Evolutionary conservation across 2,329 filamentous ascomycete genomes (phyloP), one percentile per base, ranked within the genome.

Genomic region (Samsoniella hepiali): DNA sequence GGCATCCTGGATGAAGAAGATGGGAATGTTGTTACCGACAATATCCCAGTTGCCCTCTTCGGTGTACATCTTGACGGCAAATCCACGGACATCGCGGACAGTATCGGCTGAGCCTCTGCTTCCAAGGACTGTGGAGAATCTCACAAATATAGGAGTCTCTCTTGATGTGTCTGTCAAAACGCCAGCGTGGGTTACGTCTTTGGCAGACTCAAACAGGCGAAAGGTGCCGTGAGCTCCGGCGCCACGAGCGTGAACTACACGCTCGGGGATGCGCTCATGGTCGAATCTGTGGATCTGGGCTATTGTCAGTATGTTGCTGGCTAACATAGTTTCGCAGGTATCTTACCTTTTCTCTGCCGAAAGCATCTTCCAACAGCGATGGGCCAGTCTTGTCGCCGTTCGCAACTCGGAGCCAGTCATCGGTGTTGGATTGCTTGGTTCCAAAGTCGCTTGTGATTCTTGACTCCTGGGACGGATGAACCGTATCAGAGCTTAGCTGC

Each of bases 81-180:
- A 95, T 1, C 91, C 91, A 44, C 90, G 85, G 2, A 93, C 89
- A 78, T 95, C 91, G n/a, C 91, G 85, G 1, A 93, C 91, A 0
- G 90, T 93, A 72, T 95, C 91, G 6, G 90, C 89, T 58, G 88
- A 91, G 13, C 91, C 91, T 40, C 87, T 83, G 71, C 86, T 91
- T 7, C 89, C 90, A 2, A 91, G 81, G 0, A 91, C 91, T 0
- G 91, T 94, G 0, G 90, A 94, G 74, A 95, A 93, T 0, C 91
- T 87, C 17, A 90, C 70, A 70, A 91, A 91, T 1, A 91, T 78
- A 0, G 82, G 86, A 0, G 89, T 92, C 68, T 88, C 74, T 68
- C 89, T 87, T 11, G 81, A 83, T 0, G 78, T 76, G 3, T 79
- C 76, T 0, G 73, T 77, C 4, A 91, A 74, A 68, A 91, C 85